These are phyloP conservation scores for Skeletonema grethae DNA, from an alignment of 108 stramenopile species.

Conservation along the genomic window DNA sequence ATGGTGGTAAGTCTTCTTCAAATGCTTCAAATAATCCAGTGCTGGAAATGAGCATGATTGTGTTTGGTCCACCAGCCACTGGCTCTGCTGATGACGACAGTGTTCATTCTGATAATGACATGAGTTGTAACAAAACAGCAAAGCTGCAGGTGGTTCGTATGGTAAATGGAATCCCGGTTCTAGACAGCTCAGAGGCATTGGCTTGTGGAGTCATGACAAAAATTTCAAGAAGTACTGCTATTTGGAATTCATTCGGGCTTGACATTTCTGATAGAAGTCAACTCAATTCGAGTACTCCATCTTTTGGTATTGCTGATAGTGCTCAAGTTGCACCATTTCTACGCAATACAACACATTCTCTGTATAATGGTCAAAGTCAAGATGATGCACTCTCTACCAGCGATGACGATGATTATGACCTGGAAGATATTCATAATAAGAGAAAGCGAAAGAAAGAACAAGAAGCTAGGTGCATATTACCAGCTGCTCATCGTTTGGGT, in stretches of 20 bases:
- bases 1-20: slow-evolving; percentile 2
- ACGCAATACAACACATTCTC: slow-evolving; percentile 45
- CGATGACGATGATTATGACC: slow-evolving; percentile 29
- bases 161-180: slow-evolving; percentile 83
- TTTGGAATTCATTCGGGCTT: slow-evolving; percentile 82
- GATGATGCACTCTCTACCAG: slow-evolving; percentile 9
- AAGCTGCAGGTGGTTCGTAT: slow-evolving; percentile 71
- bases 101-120: slow-evolving; percentile 13
- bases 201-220: slow-evolving; percentile 80
- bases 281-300: slow-evolving; percentile 32
- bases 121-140: slow-evolving; percentile 28
- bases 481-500: slow-evolving; percentile 74
- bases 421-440: not conserved
- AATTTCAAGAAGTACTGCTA: slow-evolving; percentile 47
- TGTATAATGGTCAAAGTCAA: slow-evolving; percentile 35
- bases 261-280: slow-evolving; percentile 38
- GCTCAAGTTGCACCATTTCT: slow-evolving; percentile 79
- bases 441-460: slow-evolving; percentile 32
- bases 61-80: slow-evolving; percentile 41
- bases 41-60: slow-evolving; percentile 66
- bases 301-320: slow-evolving; percentile 66
- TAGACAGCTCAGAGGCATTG: slow-evolving; percentile 77
- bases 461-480: slow-evolving; percentile 33
- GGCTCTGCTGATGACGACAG: slow-evolving; percentile 5
- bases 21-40: slow-evolving; percentile 20